phyloP scores from a whole-genome alignment of 768 basidiomycete genomes.

The Pisolithus marmoratus region DNA sequence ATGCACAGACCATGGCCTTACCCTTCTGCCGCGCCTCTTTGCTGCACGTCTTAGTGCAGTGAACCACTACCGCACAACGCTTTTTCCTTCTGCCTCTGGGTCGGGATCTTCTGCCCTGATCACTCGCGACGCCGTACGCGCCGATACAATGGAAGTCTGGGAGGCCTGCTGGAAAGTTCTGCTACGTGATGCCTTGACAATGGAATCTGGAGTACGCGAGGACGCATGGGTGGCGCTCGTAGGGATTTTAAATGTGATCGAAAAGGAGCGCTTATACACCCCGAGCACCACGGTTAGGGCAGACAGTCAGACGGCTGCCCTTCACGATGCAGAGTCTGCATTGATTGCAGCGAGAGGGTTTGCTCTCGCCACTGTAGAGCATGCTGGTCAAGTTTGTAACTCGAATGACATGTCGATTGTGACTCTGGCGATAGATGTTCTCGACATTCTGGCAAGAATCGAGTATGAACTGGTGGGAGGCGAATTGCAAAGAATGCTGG shows the following conservation, averaged over 20 bases:
- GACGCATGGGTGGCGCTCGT: conserved; percentile 42
- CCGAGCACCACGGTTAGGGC: background rate
- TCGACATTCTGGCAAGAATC: conserved; percentile 49
- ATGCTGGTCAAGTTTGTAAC: conserved; percentile 12
- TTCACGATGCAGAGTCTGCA: conserved; percentile 5
- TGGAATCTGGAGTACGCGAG: conserved; percentile 1
- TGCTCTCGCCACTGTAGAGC: conserved; percentile 33
- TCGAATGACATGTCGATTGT: conserved; percentile 11
- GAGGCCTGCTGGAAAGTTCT: conserved; percentile 14
- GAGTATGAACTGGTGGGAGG: conserved; percentile 59
- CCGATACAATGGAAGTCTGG: conserved; percentile 16
- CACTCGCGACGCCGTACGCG: conserved; percentile 16
- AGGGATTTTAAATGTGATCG: conserved; percentile 43
- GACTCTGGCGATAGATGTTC: conserved; percentile 34
- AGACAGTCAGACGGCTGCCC: background rate
- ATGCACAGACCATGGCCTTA: conserved; percentile 19
- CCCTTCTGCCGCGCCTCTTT: conserved; percentile 49
- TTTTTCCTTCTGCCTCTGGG: conserved; percentile 32
- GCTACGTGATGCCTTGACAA: conserved; percentile 1
- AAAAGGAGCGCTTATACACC: conserved; percentile 44
- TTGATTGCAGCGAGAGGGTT: conserved; percentile 27
- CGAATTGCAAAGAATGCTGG: conserved; percentile 43
- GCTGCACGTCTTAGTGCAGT: conserved; percentile 42
- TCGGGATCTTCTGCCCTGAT: background rate
- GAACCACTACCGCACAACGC: conserved; percentile 46